Evolutionary conservation across 164 flowering plant genomes (phyloP), one percentile per base, ranked within the genome.

Genomic region (Macadamia integrifolia): DNA sequence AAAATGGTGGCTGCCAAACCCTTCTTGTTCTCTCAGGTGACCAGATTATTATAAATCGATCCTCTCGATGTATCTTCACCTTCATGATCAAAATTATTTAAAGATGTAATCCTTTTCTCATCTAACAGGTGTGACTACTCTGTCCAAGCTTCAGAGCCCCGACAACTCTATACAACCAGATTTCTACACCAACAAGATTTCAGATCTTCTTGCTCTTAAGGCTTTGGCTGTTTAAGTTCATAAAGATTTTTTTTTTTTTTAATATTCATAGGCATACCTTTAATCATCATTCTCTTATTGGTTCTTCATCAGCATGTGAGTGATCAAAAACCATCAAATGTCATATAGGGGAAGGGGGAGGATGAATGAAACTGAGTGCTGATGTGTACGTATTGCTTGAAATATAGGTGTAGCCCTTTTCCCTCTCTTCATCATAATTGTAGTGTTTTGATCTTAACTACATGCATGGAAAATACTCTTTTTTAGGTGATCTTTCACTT

Each of bases 21-120:
- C 99, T 95, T 76, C 98, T 95, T 59, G 99, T 92, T 74, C 91
- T 95, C 57, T 95, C 99, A 71, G 98, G 99, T 90, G 77, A 75
- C 18, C 58, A 35, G 61, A n/a, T 11, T 40, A 3, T 18, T 7
- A 42, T 57, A 10, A 35, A 9, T 35, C 13, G 3, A 5, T 65
- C 48, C 43, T 0, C 9, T 1, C 12, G 10, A 0, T 52, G 6
- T 56, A 7, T 66, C 30, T 44, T 66, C 9, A 61, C 50, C 3
- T 67, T 53, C 32, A 48, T 67, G 52, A 58, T 59, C 12, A 43
- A 42, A 29, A 14, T 49, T 23, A 32, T 30, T 62, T 43, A 60
- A 11, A 12, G 8, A 10, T 17, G 28, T 57, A 13, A 49, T 62
- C 0, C 3, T 68, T 40, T 66, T 71, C 15, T 46, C 15, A 40